Evolutionary conservation across 192 early-diverging fungal genomes (phyloP).

Genomic region (Rhizoclosmatium globosum): DNA sequence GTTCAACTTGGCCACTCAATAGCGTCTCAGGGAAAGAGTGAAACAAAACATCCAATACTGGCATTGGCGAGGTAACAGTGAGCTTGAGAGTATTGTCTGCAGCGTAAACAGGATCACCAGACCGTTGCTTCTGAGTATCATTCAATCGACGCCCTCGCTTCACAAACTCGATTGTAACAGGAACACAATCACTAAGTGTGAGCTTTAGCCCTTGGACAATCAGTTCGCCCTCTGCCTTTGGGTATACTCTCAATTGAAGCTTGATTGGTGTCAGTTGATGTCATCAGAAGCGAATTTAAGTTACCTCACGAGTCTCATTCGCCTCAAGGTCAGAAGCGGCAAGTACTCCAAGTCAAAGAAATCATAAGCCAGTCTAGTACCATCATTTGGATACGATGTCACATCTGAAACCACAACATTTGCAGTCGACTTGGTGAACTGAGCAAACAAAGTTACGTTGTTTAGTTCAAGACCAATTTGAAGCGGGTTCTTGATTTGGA

Average conservation of each 20-base stretch:
- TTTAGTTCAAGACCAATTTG: conserved; percentile 72
- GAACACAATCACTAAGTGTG: conserved; percentile 79
- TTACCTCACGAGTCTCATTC: conserved; percentile 56
- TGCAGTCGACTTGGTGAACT: conserved; percentile 14
- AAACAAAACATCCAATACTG: conserved; percentile 81
- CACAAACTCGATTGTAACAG: conserved; percentile 70
- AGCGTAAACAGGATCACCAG: conserved; percentile 60
- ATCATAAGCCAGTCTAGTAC: conserved; percentile 23
- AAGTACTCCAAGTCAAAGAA: conserved; percentile 70
- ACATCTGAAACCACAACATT: not conserved
- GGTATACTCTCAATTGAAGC: conserved; percentile 74
- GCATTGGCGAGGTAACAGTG: conserved; percentile 80
- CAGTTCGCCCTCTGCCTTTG: conserved; percentile 78
- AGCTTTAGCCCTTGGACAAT: conserved; percentile 79
- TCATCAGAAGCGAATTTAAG: not conserved
- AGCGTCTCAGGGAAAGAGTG: conserved; percentile 80
- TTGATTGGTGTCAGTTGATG: conserved; percentile 31
- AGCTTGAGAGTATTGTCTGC: conserved; percentile 77
- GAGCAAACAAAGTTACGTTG: conserved; percentile 62
- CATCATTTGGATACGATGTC: not conserved
- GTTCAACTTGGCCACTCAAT: conserved; percentile 83
- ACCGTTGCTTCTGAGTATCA: conserved; percentile 72
- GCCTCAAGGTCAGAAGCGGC: conserved; percentile 57
- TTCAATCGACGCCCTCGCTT: conserved; percentile 78
- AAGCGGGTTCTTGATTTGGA: conserved; percentile 76